Base-by-base conservation (phyloP, 2,329 filamentous ascomycete species). In the Colletotrichum echinochloae region DNA sequence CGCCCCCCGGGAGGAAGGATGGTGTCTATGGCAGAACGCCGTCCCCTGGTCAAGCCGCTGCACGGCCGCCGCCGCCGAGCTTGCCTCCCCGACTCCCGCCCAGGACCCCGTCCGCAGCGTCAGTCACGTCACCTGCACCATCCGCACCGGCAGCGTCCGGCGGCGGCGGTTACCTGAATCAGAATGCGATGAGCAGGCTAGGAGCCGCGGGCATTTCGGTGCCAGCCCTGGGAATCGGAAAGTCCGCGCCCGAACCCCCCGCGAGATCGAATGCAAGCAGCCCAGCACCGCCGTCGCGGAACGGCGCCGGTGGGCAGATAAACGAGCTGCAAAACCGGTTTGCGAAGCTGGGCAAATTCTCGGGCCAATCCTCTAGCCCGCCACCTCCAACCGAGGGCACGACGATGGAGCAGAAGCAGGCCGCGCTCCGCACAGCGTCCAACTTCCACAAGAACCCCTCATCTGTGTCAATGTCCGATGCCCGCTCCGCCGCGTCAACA, bases 171-270 rank as follows among this genome's bases (percentile, higher is more conserved):
- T 77, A 80, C 39, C 73, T 88, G 41, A 88, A 88, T 74, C 83
- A 85, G 75, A 88, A 85, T 6, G 91, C 94, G 6, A 78, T 91
- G 65, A 86, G 83, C 68, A 87, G 93, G 51, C 85, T 98, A 11
- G 89, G 90, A 14, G 87, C 89, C 46, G 91, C 93, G 1, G 94
- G 94, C 1, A 85, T 97, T 7, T 92, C 91, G 0, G 93, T 97
- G 0, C 91, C 94, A 0, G 92, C 88, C 0, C 83, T 97, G 5
- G 92, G 92, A 6, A 97, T 97, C 71, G 90, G 89, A 4, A 78
- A 60, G 37, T 73, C 77, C 33, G 70, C 78, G 67, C 62, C 74
- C 41, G 63, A 66, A 14, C 62, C 72, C 18, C 56, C 70, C 7
- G 12, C 66, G 75, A 77, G 74, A 73, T 71, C 76, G 20, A 74